A percentile compares a stretch with the other conserved stretches of the same genome.
These are phyloP conservation scores for Tylopilus sp. DNA, from an alignment of 768 basidiomycete species.

Conservation along the genomic window DNA sequence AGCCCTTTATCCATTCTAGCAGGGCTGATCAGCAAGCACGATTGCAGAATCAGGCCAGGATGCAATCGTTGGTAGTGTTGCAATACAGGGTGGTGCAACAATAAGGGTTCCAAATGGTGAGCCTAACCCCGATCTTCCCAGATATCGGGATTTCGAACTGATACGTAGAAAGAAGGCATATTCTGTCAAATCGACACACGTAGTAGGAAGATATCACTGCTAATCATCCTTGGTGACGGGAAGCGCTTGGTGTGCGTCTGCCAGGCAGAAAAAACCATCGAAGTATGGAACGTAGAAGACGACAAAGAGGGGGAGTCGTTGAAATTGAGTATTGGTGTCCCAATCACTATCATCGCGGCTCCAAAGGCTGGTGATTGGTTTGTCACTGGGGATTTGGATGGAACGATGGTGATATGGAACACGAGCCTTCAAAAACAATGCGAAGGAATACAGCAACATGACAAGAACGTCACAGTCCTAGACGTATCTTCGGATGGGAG, in stretches of 20 bases:
- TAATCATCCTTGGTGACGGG: background rate
- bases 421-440: background rate
- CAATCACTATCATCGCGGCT: background rate
- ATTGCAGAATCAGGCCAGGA: background rate
- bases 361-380: background rate
- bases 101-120: background rate
- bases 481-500: background rate
- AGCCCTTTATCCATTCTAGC: too few relatives aligned
- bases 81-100: background rate
- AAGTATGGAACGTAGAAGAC: background rate
- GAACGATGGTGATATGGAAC: background rate
- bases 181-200: background rate
- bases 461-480: background rate
- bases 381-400: background rate
- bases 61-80: too few relatives aligned
- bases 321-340: background rate
- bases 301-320: background rate
- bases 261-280: background rate
- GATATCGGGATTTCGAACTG: too few relatives aligned
- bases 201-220: background rate
- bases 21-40: background rate
- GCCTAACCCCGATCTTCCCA: too few relatives aligned
- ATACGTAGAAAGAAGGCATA: too few relatives aligned
- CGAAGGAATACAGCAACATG: background rate
- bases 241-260: background rate